Evolutionary conservation across 306 rosid species (phyloP).

Genomic region (Quercus rubra): DNA sequence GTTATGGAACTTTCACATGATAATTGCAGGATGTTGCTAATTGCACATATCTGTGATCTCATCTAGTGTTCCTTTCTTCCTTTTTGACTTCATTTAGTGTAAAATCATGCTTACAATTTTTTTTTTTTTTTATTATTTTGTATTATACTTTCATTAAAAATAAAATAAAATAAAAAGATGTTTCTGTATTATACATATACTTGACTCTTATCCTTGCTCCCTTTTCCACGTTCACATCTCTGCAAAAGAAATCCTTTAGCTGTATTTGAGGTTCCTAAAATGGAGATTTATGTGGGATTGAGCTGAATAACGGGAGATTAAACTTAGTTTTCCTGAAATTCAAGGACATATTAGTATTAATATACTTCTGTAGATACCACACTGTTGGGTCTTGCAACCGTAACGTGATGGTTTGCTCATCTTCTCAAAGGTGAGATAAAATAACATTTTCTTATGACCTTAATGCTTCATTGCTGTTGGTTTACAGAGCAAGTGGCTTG

Average conservation of each 20-base stretch:
- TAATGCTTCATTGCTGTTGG: slow-evolving; percentile 21
- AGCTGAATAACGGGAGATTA: background rate
- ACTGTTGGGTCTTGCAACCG: background rate
- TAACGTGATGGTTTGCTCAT: background rate
- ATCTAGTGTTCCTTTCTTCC: background rate
- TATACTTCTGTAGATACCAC: background rate
- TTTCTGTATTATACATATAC: background rate
- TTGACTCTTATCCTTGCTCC: background rate
- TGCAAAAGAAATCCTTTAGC: background rate
- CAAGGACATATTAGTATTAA: background rate
- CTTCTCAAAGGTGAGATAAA: background rate
- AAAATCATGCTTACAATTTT: background rate
- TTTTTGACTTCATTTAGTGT: background rate
- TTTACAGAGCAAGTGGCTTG: slow-evolving; percentile 87
- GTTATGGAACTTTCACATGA: background rate
- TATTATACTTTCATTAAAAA: no score
- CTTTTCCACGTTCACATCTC: background rate
- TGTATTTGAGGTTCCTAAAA: background rate
- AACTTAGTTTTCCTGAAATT: background rate
- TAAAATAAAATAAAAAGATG: background rate
- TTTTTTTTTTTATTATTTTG: no score
- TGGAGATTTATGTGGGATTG: background rate
- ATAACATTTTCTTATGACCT: slow-evolving; percentile 1
- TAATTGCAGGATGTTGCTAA: background rate
- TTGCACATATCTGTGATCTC: background rate